These are phyloP conservation scores for Neophaeococcomyces mojaviensis DNA, from an alignment of 2,329 filamentous ascomycete species.

Conservation along the genomic window DNA sequence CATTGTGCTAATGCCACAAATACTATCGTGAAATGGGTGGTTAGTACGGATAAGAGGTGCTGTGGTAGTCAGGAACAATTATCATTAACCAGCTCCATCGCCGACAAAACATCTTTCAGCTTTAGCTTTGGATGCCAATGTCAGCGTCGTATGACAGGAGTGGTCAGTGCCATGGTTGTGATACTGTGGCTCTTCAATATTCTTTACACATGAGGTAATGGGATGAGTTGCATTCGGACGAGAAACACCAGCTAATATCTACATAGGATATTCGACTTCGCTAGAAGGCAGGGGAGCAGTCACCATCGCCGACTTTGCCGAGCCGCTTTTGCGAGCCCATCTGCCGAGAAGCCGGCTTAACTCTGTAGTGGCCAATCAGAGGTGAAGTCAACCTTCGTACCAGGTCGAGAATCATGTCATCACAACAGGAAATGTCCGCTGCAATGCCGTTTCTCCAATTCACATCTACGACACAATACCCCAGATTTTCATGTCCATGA, in stretches of 20 bases:
- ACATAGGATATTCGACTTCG: no score
- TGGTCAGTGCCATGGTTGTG: no score
- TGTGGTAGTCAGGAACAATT: neutral
- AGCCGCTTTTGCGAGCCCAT: neutral
- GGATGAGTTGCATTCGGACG: no score
- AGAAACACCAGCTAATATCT: no score
- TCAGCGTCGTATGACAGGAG: no score
- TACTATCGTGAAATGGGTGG: neutral
- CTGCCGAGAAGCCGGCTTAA: neutral
- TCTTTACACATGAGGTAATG: no score
- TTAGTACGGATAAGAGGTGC: neutral
- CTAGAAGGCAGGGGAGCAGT: no score
- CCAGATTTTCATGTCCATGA: no score
- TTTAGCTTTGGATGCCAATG: no score
- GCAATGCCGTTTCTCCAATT: neutral
- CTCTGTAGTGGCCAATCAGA: neutral
- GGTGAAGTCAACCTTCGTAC: neutral
- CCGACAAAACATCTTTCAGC: neutral
- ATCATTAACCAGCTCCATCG: neutral
- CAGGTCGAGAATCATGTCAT: neutral
- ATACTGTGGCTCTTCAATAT: no score
- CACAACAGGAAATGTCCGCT: conserved; percentile 2
- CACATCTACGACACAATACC: neutral
- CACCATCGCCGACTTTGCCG: neutral
- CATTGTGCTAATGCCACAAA: conserved; percentile 27